Conservation (phyloP, 169 alveolate species). For the Cryptosporidium parvum region DNA sequence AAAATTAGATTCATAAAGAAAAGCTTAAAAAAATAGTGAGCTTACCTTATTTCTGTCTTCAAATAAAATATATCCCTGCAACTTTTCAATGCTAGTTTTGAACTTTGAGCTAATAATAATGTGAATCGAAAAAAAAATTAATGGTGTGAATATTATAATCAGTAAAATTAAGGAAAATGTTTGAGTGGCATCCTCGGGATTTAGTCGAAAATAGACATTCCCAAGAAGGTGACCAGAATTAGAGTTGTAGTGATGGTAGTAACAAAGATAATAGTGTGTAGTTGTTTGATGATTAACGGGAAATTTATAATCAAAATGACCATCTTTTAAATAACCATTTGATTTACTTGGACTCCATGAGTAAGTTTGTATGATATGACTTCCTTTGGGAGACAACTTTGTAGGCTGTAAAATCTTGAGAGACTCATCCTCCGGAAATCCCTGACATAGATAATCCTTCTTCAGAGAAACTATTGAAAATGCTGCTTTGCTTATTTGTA, state of each 20-base stretch:
- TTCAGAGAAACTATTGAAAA: constrained; percentile 53
- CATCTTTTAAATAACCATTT: not conserved
- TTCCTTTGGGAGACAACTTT: not conserved
- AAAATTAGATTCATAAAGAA: not conserved
- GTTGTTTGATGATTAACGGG: constrained; percentile 47
- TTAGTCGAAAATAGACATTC: constrained; percentile 56
- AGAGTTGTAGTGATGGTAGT: constrained; percentile 42
- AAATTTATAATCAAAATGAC: constrained; percentile 1
- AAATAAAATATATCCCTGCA: constrained; percentile 47
- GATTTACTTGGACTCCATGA: constrained; percentile 6
- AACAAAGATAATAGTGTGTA: constrained; percentile 60
- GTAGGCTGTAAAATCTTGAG: constrained; percentile 38
- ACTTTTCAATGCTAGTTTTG: constrained; percentile 46
- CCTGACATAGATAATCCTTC: constrained; percentile 37
- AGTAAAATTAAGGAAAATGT: constrained; percentile 34
- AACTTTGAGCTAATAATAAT: constrained; percentile 48
- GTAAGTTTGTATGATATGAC: not conserved
- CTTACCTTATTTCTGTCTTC: constrained; percentile 61
- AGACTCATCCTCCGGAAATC: constrained; percentile 64
- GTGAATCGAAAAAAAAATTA: not conserved
- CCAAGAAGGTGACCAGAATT: constrained; percentile 40
- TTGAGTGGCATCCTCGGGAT: constrained; percentile 49
- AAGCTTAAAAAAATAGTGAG: not conserved
- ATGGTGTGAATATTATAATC: constrained; percentile 2
- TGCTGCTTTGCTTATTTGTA: not conserved